phyloP scores from a whole-genome alignment of 2,329 filamentous ascomycete species.

The Monilinia vaccinii-corymbosi region DNA sequence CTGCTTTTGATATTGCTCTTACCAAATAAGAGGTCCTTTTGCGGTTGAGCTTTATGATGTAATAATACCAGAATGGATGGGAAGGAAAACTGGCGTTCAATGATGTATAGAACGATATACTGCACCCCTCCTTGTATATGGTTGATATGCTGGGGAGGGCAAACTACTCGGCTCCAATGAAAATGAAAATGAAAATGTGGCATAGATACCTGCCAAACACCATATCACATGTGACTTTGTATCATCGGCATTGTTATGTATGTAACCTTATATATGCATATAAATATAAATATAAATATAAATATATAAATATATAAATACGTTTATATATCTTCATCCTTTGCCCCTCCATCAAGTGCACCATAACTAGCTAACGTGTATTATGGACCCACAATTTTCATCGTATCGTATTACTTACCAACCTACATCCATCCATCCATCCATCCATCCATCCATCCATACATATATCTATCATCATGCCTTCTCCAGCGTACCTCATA shows the following conservation, averaged over 20 bases:
- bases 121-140: conserved; percentile 17
- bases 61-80: conserved; percentile 12
- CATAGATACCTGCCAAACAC: not conserved
- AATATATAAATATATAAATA: too few relatives aligned
- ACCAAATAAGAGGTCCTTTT: conserved; percentile 19
- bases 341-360: not conserved
- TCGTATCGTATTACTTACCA: too few relatives aligned
- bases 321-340: too few relatives aligned
- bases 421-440: too few relatives aligned
- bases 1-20: conserved; percentile 64
- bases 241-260: not conserved
- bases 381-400: conserved; percentile 1
- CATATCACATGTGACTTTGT: not conserved
- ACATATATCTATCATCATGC: conserved; percentile 17
- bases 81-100: conserved; percentile 8
- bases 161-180: conserved; percentile 17
- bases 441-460: too few relatives aligned
- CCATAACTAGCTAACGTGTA: too few relatives aligned
- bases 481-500: conserved; percentile 26
- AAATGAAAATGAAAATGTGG: not conserved
- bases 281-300: too few relatives aligned
- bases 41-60: not conserved
- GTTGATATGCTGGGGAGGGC: not conserved
- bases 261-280: too few relatives aligned
- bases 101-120: conserved; percentile 14